Evolutionary conservation across 83 land plant genomes (phyloP), one percentile per base, ranked within the genome.

Genomic region (Larix sibirica): DNA sequence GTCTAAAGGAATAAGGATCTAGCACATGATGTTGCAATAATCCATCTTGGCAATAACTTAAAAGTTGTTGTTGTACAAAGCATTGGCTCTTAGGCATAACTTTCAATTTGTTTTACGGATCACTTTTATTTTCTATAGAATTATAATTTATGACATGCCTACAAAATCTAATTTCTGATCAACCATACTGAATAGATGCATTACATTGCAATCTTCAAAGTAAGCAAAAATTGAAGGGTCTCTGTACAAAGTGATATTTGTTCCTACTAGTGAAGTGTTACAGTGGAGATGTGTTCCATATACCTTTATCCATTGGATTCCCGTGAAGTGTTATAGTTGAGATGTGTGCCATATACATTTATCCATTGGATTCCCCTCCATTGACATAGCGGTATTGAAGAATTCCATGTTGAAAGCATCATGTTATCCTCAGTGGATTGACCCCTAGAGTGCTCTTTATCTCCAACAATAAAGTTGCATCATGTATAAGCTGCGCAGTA

Each of bases 331-430:
- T 28, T 28, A 28, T 0, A 28, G 0, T 28, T 28, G 16, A 81
- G 28, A 14, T 17, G 1, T 1, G 62, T 50, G 5, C 13, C 61
- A 74, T 73, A 9, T 23, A 10, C 23, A 6, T 12, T 23, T 33
- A 4, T 13, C 81, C 80, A 81, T 13, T 50, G 42, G 40, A 81
- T 3, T 3, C 83, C 81, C 42, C 79, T 44, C 81, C 83, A 81
- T 50, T 81, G 7, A 82, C 62, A 74, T 21, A 81, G 23, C 23
- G 83, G 36, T 17, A 6, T 6, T 9, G 81, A 81, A 10, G 18
- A 24, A 20, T 74, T 81, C 83, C 83, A 81, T 28, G 83, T 50
- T 44, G 62, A 69, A 63, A 81, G 81, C 20, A 71, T 0, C 56
- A 50, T 4, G 17, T 71, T 81, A 8, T 81, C 62, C 23, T 3